Conservation (phyloP, 2,329 filamentous ascomycete genomes). For the Septoria linicola region DNA sequence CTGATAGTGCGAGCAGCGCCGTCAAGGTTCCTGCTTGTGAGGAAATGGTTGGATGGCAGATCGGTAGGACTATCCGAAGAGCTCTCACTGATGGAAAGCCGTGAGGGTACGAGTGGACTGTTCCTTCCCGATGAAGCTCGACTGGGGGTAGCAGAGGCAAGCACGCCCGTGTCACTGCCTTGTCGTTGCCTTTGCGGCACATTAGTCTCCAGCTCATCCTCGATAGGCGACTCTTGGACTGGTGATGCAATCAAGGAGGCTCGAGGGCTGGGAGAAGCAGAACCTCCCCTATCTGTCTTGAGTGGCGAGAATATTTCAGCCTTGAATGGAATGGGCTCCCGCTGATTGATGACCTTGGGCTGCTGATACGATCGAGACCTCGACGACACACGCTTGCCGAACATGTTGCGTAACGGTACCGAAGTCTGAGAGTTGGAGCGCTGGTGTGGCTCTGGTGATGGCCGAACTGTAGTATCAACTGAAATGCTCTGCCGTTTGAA, state of each 20-base stretch:
- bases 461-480: slow-evolving; percentile 14
- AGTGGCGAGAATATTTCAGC: slow-evolving; percentile 39
- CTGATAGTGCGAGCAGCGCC: slow-evolving; percentile 27
- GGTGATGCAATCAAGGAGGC: slow-evolving; percentile 24
- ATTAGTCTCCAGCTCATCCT: slow-evolving; percentile 9
- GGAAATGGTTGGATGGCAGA: slow-evolving; percentile 5
- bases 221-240: slow-evolving; percentile 19
- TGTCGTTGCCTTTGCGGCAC: slow-evolving; percentile 18
- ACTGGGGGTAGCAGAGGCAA: slow-evolving; percentile 13
- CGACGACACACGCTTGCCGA: slow-evolving; percentile 31
- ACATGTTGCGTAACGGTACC: slow-evolving; percentile 30
- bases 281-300: slow-evolving; percentile 30
- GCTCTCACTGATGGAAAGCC: slow-evolving; percentile 20
- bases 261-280: slow-evolving; percentile 11
- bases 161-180: slow-evolving; percentile 17
- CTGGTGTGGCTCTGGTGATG: slow-evolving; percentile 21
- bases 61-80: slow-evolving; percentile 24
- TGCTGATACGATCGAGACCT: slow-evolving; percentile 33
- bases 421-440: slow-evolving; percentile 31
- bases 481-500: slow-evolving; percentile 20
- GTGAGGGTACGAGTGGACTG: slow-evolving; percentile 14
- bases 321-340: slow-evolving; percentile 35
- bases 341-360: slow-evolving; percentile 35
- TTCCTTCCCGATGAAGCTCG: slow-evolving; percentile 18
- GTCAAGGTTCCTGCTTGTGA: slow-evolving; percentile 16